Percentiles rank a stretch among this genome's conserved stretches.
Evolutionary conservation across 2,329 filamentous ascomycete genomes (phyloP).

Genomic region (Aspergillus sp.): DNA sequence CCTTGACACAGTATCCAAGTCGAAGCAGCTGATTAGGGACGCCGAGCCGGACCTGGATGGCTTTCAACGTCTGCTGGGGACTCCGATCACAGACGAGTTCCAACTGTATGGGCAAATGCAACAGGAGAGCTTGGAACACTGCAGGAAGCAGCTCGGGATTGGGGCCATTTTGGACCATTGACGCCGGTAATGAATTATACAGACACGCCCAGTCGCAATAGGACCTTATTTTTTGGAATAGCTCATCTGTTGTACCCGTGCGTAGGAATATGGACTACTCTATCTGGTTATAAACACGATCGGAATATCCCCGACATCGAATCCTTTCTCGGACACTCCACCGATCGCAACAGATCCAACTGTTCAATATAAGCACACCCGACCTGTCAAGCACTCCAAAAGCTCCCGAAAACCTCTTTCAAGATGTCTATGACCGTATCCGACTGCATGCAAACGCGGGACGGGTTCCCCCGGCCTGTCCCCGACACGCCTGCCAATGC

Average conservation of each 20-base stretch:
- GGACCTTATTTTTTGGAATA: too few species aligned
- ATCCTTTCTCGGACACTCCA: too few species aligned
- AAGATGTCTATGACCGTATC: conserved; percentile 33
- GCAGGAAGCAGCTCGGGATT: conserved; percentile 11
- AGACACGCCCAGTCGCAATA: too few species aligned
- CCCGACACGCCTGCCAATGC: conserved; percentile 36
- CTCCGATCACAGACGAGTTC: conserved; percentile 16
- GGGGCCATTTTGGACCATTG: conserved; percentile 1
- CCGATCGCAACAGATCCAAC: too few species aligned
- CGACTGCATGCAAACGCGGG: conserved; percentile 20
- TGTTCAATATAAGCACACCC: too few species aligned
- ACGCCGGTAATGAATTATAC: too few species aligned
- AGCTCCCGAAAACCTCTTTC: too few species aligned
- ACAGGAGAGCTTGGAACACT: conserved; percentile 13
- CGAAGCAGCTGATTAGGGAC: conserved; percentile 15
- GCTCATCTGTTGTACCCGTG: too few species aligned
- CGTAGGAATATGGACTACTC: too few species aligned
- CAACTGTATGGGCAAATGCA: conserved; percentile 19
- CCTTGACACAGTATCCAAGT: conserved; percentile 14
- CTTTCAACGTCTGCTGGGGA: conserved; percentile 16
- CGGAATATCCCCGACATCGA: too few species aligned
- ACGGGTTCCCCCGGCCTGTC: conserved; percentile 31
- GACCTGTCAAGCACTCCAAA: too few species aligned
- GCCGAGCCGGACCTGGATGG: conserved; percentile 18
- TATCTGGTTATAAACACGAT: too few species aligned